Evolutionary conservation across 805 yeast species (phyloP).

Genomic region (Ogataea pilisensis): DNA sequence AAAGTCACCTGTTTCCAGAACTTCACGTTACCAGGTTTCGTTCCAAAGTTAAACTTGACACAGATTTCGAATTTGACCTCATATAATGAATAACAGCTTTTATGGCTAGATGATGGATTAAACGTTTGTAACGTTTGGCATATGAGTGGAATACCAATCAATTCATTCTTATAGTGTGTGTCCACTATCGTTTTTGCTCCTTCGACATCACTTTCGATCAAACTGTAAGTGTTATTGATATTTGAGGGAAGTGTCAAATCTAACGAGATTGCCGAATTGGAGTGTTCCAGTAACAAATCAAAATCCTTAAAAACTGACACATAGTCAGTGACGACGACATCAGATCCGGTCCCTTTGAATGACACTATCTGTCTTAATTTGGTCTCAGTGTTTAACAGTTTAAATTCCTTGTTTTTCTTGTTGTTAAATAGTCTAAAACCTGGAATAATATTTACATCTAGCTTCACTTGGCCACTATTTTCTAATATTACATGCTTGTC

Average conservation of each 20-base stretch:
- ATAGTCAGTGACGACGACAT: neutral
- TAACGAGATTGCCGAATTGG: neutral
- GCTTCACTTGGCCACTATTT: neutral
- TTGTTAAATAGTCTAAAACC: neutral
- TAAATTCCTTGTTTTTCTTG: neutral
- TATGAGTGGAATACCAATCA: neutral
- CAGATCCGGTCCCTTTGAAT: conserved; percentile 1
- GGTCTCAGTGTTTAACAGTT: neutral
- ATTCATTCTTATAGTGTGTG: neutral
- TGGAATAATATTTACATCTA: neutral
- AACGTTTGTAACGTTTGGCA: conserved; percentile 1
- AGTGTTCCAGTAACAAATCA: conserved; percentile 1
- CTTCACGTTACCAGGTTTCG: neutral
- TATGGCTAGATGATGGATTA: neutral
- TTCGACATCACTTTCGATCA: neutral
- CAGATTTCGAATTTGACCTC: neutral
- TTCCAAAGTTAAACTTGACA: neutral
- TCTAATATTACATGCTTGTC: conserved; percentile 1
- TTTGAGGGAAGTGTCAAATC: neutral
- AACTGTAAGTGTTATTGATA: neutral
- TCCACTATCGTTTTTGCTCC: conserved; percentile 1
- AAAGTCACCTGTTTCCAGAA: neutral
- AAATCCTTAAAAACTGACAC: neutral
- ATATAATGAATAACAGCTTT: neutral
- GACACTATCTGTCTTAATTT: neutral